Percentiles rank a stretch among this genome's conserved stretches.
Evolutionary conservation across 441 rosid genomes (phyloP).

Genomic region (Croton setiger): DNA sequence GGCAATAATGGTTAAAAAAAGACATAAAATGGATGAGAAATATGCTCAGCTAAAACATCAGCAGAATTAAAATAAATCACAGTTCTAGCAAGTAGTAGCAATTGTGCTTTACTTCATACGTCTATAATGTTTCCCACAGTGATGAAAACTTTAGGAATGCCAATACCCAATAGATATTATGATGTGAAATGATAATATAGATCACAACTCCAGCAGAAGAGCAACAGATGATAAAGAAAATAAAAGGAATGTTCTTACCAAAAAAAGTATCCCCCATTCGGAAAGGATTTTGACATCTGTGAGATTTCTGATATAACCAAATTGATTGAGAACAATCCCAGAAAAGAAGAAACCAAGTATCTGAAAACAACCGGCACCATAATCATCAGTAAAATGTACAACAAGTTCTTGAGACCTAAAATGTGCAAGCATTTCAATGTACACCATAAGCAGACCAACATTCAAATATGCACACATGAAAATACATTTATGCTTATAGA

Average conservation of each 20-base stretch:
- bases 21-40: neutral
- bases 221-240: constrained; percentile 3
- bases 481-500: neutral
- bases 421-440: neutral
- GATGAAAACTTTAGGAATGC: neutral
- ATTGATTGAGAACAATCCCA: constrained; percentile 87
- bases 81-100: neutral
- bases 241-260: constrained; percentile 51
- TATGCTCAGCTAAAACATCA: neutral
- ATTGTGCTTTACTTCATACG: neutral
- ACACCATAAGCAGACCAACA: neutral
- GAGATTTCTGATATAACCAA: constrained; percentile 85
- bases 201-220: constrained; percentile 6
- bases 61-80: neutral
- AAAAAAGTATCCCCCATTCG: constrained; percentile 98
- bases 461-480: neutral
- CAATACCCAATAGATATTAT: neutral
- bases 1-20: neutral
- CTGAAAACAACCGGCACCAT: constrained; percentile 39
- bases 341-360: constrained; percentile 99
- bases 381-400: neutral
- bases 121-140: neutral
- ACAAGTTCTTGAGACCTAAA: neutral
- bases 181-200: neutral
- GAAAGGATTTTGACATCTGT: constrained; percentile 93